A percentile compares a stretch with the other conserved stretches of the same genome.
Evolutionary conservation across 2,329 filamentous ascomycete genomes (phyloP).

Genomic region (Aspergillus hortae): DNA sequence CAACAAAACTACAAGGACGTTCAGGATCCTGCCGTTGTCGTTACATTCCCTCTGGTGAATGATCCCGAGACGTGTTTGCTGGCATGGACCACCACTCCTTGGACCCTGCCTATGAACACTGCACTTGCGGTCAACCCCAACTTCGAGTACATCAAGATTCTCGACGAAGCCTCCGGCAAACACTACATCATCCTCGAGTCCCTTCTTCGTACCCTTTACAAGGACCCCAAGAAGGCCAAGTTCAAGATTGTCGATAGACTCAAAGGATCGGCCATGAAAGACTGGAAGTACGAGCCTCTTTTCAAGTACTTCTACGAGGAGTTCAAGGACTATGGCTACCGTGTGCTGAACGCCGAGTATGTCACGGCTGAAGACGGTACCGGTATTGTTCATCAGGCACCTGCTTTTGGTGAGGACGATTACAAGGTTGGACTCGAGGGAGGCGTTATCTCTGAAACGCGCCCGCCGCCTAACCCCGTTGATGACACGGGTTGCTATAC

Average conservation of each 20-base stretch:
- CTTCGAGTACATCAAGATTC: constrained; percentile 83
- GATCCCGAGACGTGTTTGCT: constrained; percentile 73
- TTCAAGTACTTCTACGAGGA: constrained; percentile 89
- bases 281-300: constrained; percentile 83
- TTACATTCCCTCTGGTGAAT: constrained; percentile 78
- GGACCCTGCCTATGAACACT: constrained; percentile 81
- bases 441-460: constrained; percentile 72
- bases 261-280: constrained; percentile 78
- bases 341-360: constrained; percentile 76
- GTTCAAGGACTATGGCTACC: constrained; percentile 81
- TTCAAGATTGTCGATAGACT: constrained; percentile 77
- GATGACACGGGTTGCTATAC: constrained; percentile 80
- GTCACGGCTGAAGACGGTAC: constrained; percentile 88
- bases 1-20: constrained; percentile 94
- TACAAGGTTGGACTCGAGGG: constrained; percentile 75
- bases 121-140: constrained; percentile 74
- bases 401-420: constrained; percentile 94
- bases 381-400: constrained; percentile 89
- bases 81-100: constrained; percentile 86
- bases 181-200: constrained; percentile 83
- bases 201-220: constrained; percentile 78
- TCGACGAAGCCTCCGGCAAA: constrained; percentile 76
- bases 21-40: constrained; percentile 83
- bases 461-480: constrained; percentile 86
- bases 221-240: constrained; percentile 93